phyloP scores from a whole-genome alignment of 768 basidiomycete species.

The Trametes cubensis region DNA sequence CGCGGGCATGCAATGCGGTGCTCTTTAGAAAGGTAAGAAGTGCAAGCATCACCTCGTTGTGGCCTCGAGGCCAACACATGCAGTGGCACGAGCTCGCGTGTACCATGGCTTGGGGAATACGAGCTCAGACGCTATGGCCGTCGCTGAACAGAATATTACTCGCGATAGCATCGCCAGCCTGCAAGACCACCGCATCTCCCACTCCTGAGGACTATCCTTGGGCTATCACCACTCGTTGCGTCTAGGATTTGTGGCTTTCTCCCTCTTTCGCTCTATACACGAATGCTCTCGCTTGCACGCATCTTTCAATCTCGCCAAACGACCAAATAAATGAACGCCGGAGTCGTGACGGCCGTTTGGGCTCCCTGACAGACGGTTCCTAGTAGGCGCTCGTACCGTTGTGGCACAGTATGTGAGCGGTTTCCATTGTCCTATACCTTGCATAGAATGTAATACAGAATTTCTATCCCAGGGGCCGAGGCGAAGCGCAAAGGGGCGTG shows the following conservation, averaged over 20 bases:
- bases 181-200: neutral
- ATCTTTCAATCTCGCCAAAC: neutral
- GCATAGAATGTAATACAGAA: neutral
- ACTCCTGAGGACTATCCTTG: neutral
- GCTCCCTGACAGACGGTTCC: neutral
- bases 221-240: neutral
- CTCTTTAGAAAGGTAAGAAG: constrained; percentile 7
- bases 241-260: neutral
- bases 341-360: neutral
- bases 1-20: neutral
- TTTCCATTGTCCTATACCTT: constrained; percentile 9
- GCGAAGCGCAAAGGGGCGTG: neutral
- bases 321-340: neutral
- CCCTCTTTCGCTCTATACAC: neutral
- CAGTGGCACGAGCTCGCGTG: constrained; percentile 11
- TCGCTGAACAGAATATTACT: neutral
- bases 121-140: neutral
- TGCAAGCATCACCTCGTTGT: constrained; percentile 23
- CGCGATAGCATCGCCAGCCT: neutral
- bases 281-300: neutral
- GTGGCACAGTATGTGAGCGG: constrained; percentile 7
- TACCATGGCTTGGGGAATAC: neutral
- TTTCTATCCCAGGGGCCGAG: neutral
- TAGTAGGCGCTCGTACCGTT: neutral
- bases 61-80: constrained; percentile 24